phyloP scores from a whole-genome alignment of 2,329 filamentous ascomycete genomes.

The Aspergillus sp. region DNA sequence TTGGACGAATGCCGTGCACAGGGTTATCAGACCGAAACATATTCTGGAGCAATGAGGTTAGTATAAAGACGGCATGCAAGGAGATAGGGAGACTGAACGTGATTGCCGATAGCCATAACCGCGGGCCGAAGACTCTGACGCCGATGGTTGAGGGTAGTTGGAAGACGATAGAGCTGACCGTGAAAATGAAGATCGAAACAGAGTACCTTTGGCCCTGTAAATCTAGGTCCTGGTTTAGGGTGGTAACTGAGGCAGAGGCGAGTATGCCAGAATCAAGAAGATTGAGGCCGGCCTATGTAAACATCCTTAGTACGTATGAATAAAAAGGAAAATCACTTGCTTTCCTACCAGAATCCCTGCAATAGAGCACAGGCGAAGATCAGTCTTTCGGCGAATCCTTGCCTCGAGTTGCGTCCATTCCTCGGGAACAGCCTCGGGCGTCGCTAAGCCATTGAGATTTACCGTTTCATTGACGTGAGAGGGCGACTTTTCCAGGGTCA shows the following conservation, averaged over 20 bases:
- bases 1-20: constrained; percentile 70
- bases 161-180: constrained; percentile 68
- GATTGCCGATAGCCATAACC: constrained; percentile 64
- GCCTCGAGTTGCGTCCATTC: constrained; percentile 43
- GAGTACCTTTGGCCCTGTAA: constrained; percentile 70
- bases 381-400: constrained; percentile 65
- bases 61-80: neutral
- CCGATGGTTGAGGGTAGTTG: constrained; percentile 71
- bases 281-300: constrained; percentile 62
- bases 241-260: constrained; percentile 70
- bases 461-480: neutral
- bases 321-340: neutral
- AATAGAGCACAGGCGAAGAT: constrained; percentile 71
- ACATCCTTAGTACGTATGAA: neutral
- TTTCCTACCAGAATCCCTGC: constrained; percentile 61
- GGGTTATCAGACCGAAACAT: constrained; percentile 66
- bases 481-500: neutral
- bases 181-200: constrained; percentile 75
- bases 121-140: constrained; percentile 67
- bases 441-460: neutral
- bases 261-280: constrained; percentile 73
- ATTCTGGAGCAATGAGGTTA: neutral
- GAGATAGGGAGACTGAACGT: constrained; percentile 47
- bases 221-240: constrained; percentile 66
- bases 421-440: constrained; percentile 9